A percentile compares a stretch with the other conserved stretches of the same genome.
Evolutionary conservation across 257 asterid genomes (phyloP).

Genomic region (Lantana camara): DNA sequence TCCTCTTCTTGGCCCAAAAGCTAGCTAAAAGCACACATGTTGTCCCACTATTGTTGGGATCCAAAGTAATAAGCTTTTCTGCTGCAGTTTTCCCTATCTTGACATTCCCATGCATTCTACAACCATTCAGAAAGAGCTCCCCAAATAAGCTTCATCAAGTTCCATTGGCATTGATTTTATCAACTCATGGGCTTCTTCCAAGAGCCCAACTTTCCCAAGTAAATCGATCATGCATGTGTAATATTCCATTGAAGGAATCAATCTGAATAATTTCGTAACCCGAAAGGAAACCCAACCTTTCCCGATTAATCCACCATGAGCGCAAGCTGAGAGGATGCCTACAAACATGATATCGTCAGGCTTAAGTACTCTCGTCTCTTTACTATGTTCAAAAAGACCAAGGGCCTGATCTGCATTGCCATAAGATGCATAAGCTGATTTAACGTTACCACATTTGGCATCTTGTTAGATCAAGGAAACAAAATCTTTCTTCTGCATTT

Average conservation of each 20-base stretch:
- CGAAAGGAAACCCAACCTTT: conserved; percentile 59
- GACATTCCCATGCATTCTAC: conserved; percentile 64
- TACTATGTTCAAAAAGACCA: conserved; percentile 50
- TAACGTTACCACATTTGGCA: too few species aligned
- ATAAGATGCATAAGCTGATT: conserved; percentile 76
- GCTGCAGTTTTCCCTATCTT: conserved; percentile 76
- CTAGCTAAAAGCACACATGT: conserved; percentile 67
- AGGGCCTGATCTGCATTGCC: conserved; percentile 58
- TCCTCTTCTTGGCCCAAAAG: conserved; percentile 61
- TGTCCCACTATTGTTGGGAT: conserved; percentile 78
- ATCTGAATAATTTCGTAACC: conserved; percentile 42
- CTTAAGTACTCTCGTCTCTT: conserved; percentile 36
- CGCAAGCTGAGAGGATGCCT: conserved; percentile 78
- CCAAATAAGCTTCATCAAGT: conserved; percentile 75
- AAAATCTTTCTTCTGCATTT: conserved; percentile 57
- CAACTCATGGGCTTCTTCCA: conserved; percentile 58
- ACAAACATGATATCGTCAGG: conserved; percentile 74
- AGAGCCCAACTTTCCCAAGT: conserved; percentile 64
- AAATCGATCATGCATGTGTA: conserved; percentile 77
- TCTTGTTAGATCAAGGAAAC: too few species aligned
- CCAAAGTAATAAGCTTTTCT: conserved; percentile 59
- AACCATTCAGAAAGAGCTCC: conserved; percentile 80
- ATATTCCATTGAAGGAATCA: conserved; percentile 51
- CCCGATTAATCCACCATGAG: conserved; percentile 68
- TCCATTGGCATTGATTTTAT: conserved; percentile 65